Conservation (phyloP, 2,329 filamentous ascomycete species). For the Xylariomycetidae sp. region DNA sequence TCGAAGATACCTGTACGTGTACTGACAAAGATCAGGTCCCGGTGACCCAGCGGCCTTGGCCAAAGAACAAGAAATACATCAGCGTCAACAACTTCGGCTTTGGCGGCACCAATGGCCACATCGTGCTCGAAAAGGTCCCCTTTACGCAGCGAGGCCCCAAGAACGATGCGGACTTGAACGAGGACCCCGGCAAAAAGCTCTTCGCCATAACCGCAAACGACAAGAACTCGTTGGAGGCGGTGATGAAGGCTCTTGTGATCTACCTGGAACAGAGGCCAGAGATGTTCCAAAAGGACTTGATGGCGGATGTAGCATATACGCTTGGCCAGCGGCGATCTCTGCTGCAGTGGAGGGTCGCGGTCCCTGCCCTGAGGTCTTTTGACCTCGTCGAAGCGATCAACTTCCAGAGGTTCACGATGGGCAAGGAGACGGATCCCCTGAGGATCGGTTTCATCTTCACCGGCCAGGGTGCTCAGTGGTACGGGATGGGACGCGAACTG, state of each 20-base stretch:
- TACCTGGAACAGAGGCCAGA: slow-evolving; percentile 38
- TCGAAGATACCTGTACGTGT: too few relatives aligned
- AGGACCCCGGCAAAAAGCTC: slow-evolving; percentile 29
- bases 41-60: slow-evolving; percentile 39
- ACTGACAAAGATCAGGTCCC: slow-evolving; percentile 31
- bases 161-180: slow-evolving; percentile 28
- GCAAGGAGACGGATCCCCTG: slow-evolving; percentile 32
- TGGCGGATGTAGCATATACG: slow-evolving; percentile 44
- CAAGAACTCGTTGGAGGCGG: slow-evolving; percentile 30
- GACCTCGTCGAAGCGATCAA: slow-evolving; percentile 42
- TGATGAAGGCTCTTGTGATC: slow-evolving; percentile 35
- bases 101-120: slow-evolving; percentile 26
- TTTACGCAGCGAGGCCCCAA: slow-evolving; percentile 26
- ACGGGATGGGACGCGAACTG: slow-evolving; percentile 38
- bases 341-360: slow-evolving; percentile 38
- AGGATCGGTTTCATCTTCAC: slow-evolving; percentile 38
- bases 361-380: slow-evolving; percentile 38
- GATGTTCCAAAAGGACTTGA: slow-evolving; percentile 39
- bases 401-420: slow-evolving; percentile 27
- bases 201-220: slow-evolving; percentile 40
- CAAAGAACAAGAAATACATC: slow-evolving; percentile 43
- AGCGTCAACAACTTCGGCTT: slow-evolving; percentile 33
- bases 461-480: slow-evolving; percentile 37
- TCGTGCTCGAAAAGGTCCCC: slow-evolving; percentile 28
- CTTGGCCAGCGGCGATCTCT: slow-evolving; percentile 40